Evolutionary conservation across 176 grass and related monocot species (phyloP).

Genomic region (Cymbopogon citratus): DNA sequence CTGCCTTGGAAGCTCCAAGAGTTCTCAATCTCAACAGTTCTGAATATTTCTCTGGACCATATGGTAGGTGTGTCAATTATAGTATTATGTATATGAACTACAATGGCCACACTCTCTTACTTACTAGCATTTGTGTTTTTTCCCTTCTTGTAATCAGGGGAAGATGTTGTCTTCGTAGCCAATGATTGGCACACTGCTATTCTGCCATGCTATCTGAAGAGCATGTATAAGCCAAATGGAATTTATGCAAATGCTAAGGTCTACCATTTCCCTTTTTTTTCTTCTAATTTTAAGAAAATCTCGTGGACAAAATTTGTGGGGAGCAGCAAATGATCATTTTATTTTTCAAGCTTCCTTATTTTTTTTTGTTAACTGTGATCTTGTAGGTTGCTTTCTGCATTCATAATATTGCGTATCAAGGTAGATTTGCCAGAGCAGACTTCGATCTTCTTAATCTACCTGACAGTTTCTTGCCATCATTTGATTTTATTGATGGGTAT

Average conservation of each 20-base stretch:
- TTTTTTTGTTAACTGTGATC: conserved; percentile 18
- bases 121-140: conserved; percentile 9
- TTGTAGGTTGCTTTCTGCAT: conserved; percentile 96
- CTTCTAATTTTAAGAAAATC: background rate
- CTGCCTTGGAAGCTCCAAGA: conserved; percentile 90
- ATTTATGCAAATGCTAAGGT: conserved; percentile 87
- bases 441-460: conserved; percentile 82
- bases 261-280: background rate
- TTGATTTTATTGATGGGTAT: conserved; percentile 94
- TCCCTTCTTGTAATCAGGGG: conserved; percentile 32
- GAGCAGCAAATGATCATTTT: conserved; percentile 11
- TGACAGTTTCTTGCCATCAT: conserved; percentile 66
- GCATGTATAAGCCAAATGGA: conserved; percentile 67
- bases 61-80: conserved; percentile 46
- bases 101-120: background rate
- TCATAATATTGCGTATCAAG: conserved; percentile 94
- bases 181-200: conserved; percentile 90
- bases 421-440: conserved; percentile 64
- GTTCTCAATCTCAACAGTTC: conserved; percentile 80
- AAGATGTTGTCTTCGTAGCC: conserved; percentile 81
- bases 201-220: conserved; percentile 85
- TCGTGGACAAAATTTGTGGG: background rate
- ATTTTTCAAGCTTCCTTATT: conserved; percentile 7
- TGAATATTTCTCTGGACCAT: conserved; percentile 64
- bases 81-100: conserved; percentile 27